Conservation (phyloP, 768 basidiomycete species). For the Sporobolomyces pararoseus region DNA sequence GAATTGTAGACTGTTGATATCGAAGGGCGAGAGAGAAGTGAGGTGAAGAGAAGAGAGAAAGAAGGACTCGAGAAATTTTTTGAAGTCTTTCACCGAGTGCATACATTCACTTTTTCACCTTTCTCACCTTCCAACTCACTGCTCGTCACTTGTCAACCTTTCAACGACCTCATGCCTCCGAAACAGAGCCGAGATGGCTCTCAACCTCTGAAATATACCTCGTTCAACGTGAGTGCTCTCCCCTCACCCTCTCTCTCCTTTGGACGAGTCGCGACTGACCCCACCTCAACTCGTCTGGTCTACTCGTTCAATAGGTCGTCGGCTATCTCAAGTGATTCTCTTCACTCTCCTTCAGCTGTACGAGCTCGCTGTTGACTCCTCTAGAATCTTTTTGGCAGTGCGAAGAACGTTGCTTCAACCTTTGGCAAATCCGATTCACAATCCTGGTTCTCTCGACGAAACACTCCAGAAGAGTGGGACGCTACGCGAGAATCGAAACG, state of each 20-base stretch:
- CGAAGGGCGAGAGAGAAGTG: conserved; percentile 11
- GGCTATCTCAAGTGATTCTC: conserved; percentile 38
- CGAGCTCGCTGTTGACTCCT: neutral
- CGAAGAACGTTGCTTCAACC: conserved; percentile 42
- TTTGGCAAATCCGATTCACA: conserved; percentile 38
- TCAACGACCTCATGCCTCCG: conserved; percentile 1
- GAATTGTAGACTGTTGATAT: neutral
- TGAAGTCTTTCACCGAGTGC: neutral
- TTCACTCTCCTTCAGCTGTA: neutral
- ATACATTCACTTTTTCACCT: conserved; percentile 10
- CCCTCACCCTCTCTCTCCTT: neutral
- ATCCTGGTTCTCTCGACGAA: conserved; percentile 29
- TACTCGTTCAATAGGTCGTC: conserved; percentile 17
- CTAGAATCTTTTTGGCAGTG: conserved; percentile 23
- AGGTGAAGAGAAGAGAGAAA: conserved; percentile 5
- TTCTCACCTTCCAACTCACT: neutral
- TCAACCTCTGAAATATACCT: conserved; percentile 23
- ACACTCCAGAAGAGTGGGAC: conserved; percentile 22
- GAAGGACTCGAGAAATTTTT: neutral
- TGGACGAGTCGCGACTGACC: neutral
- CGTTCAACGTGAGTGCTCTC: conserved; percentile 22
- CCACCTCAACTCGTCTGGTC: conserved; percentile 15
- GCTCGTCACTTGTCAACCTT: too few species aligned
- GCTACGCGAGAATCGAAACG: conserved; percentile 31
- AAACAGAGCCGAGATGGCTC: neutral